phyloP scores from a whole-genome alignment of 2,329 filamentous ascomycete species.

The Nannizziopsis arthrosporioides region DNA sequence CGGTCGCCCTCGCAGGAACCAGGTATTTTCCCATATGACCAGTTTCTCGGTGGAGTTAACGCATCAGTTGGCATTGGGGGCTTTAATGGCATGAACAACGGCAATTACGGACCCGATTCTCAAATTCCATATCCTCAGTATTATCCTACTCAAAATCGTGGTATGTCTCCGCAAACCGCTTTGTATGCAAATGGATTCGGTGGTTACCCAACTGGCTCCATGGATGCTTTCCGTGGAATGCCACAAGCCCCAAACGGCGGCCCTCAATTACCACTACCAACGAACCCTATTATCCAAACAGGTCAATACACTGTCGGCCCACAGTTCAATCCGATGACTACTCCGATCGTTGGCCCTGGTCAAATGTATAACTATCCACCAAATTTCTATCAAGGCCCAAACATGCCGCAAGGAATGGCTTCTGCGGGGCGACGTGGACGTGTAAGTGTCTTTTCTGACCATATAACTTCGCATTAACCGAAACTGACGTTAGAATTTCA shows the following conservation, averaged over 20 bases:
- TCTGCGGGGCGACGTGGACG: slow-evolving; percentile 43
- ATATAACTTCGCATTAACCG: too few species aligned
- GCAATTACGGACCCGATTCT: slow-evolving; percentile 28
- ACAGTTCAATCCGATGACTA: slow-evolving; percentile 31
- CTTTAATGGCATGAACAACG: slow-evolving; percentile 9
- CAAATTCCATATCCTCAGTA: slow-evolving; percentile 49
- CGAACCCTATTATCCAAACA: slow-evolving; percentile 39
- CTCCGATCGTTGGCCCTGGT: slow-evolving; percentile 26
- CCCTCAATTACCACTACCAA: slow-evolving; percentile 26
- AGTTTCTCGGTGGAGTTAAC: slow-evolving; percentile 26
- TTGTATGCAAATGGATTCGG: slow-evolving; percentile 37
- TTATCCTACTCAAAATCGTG: slow-evolving; percentile 37
- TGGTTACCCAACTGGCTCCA: slow-evolving; percentile 30
- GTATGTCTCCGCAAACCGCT: slow-evolving; percentile 30
- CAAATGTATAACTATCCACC: slow-evolving; percentile 44
- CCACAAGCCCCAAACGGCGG: slow-evolving; percentile 28
- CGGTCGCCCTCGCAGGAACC: slow-evolving; percentile 29
- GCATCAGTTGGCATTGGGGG: slow-evolving; percentile 20
- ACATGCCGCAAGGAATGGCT: slow-evolving; percentile 33
- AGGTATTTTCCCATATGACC: slow-evolving; percentile 28
- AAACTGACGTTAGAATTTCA: too few species aligned
- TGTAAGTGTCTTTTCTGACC: slow-evolving; percentile 31
- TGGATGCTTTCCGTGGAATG: slow-evolving; percentile 33
- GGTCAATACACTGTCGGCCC: slow-evolving; percentile 32
- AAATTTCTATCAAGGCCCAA: slow-evolving; percentile 38